Evolutionary conservation across 108 stramenopile genomes (phyloP).

Genomic region (Pseudonitzschia multiseries): DNA sequence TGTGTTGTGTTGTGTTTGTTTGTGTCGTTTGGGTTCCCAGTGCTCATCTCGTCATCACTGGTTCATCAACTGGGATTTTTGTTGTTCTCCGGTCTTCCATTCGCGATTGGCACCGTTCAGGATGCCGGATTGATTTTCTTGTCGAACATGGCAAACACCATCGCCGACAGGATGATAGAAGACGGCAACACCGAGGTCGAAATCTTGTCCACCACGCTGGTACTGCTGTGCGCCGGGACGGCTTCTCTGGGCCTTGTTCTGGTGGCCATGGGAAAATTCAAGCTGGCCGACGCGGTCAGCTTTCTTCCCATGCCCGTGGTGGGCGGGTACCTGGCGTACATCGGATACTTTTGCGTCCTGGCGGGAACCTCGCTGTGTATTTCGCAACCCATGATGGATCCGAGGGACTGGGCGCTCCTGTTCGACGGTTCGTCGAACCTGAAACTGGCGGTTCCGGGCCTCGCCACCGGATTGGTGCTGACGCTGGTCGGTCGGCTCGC

Average conservation of each 20-base stretch:
- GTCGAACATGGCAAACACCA: conserved; percentile 79
- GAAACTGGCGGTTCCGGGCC: conserved; percentile 79
- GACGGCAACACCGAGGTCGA: conserved; percentile 54
- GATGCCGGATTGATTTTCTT: conserved; percentile 97
- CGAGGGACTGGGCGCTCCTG: conserved; percentile 73
- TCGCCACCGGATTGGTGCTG: conserved; percentile 74
- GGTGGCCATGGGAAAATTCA: conserved; percentile 83
- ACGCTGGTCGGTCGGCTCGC: conserved; percentile 60
- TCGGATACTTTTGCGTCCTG: conserved; percentile 94
- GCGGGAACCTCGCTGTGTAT: conserved; percentile 90
- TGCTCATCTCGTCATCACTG: conserved; percentile 80
- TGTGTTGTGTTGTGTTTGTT: too few species aligned
- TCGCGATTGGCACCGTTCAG: conserved; percentile 94
- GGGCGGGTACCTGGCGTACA: conserved; percentile 90
- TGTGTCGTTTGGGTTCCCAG: neutral
- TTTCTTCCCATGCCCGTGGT: conserved; percentile 95
- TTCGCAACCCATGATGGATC: conserved; percentile 58
- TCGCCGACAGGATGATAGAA: conserved; percentile 66
- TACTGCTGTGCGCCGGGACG: conserved; percentile 72
- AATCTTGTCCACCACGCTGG: conserved; percentile 71
- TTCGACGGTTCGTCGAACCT: conserved; percentile 44
- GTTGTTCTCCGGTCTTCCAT: conserved; percentile 77
- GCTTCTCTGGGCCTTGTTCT: conserved; percentile 80
- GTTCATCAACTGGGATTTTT: conserved; percentile 90
- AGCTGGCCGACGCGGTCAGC: conserved; percentile 87